These are phyloP conservation scores for Ceratobasidium sp. DNA, from an alignment of 1,284 basidiomycete genomes.

Conservation along the genomic window DNA sequence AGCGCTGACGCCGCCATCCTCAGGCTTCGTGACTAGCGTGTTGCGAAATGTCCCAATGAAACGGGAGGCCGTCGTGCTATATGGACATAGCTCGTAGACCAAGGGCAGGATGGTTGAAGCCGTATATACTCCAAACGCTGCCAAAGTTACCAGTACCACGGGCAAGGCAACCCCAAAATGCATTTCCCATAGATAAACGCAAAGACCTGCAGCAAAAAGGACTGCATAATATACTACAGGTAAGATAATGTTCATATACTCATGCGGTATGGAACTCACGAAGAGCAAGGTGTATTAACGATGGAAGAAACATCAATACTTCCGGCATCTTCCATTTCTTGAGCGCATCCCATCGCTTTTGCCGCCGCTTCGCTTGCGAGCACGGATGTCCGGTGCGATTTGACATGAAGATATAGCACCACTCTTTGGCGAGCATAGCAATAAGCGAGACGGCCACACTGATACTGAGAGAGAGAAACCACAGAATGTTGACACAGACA, in stretches of 20 bases:
- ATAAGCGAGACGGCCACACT: slow-evolving; percentile 2
- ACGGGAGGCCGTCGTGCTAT: neutral
- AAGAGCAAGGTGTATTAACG: neutral
- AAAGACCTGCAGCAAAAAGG: slow-evolving; percentile 13
- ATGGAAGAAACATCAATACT: neutral
- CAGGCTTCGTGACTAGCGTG: too few relatives aligned
- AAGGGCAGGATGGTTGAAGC: neutral
- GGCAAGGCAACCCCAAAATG: neutral
- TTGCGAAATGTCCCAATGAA: too few relatives aligned
- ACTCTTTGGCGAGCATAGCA: too few relatives aligned
- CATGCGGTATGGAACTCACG: neutral
- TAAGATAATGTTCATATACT: too few relatives aligned
- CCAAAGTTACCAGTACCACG: neutral
- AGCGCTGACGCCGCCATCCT: too few relatives aligned
- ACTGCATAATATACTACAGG: too few relatives aligned
- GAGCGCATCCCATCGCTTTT: too few relatives aligned
- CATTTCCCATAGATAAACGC: neutral
- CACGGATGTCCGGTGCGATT: too few relatives aligned
- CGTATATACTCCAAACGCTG: neutral
- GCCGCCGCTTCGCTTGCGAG: too few relatives aligned
- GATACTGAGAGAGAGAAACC: slow-evolving; percentile 14
- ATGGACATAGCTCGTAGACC: slow-evolving; percentile 6
- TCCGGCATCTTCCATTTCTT: too few relatives aligned
- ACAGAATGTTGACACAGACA: neutral
- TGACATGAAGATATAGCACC: too few relatives aligned